A percentile compares a stretch with the other conserved stretches of the same genome.
Evolutionary conservation across 352 stramenopile genomes (phyloP).

Genomic region (Phytopythium vexans): DNA sequence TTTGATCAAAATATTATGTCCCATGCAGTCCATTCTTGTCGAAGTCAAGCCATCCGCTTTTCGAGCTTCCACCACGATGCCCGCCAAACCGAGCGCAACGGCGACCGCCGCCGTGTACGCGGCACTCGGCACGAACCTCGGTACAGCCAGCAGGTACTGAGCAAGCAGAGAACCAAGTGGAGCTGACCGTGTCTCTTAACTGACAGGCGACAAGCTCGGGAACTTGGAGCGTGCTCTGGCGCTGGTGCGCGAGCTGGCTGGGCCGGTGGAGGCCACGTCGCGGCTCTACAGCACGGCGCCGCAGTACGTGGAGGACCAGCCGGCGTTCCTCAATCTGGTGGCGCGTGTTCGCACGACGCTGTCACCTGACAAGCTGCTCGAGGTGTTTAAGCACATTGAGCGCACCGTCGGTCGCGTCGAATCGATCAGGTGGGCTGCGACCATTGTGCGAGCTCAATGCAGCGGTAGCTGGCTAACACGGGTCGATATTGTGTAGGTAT

Average conservation of each 20-base stretch:
- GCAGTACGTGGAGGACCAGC: slow-evolving; percentile 95
- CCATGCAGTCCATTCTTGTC: too few relatives aligned
- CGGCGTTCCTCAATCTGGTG: slow-evolving; percentile 94
- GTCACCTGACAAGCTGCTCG: slow-evolving; percentile 71
- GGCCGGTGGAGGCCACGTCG: slow-evolving; percentile 76
- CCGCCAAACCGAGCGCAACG: neutral
- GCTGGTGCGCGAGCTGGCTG: slow-evolving; percentile 44
- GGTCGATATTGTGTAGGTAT: slow-evolving; percentile 54
- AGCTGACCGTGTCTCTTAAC: neutral
- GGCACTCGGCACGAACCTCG: slow-evolving; percentile 75
- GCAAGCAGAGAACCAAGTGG: neutral
- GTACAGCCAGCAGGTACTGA: slow-evolving; percentile 11
- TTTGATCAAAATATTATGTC: too few relatives aligned
- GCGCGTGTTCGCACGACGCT: slow-evolving; percentile 85
- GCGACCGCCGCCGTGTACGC: slow-evolving; percentile 31
- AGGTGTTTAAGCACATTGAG: slow-evolving; percentile 89
- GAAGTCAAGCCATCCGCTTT: too few relatives aligned
- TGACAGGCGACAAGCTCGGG: slow-evolving; percentile 55
- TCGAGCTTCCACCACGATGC: too few relatives aligned
- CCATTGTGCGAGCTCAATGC: neutral
- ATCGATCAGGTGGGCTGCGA: slow-evolving; percentile 36
- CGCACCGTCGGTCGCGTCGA: slow-evolving; percentile 79
- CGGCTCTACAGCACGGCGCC: slow-evolving; percentile 91
- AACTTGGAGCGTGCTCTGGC: slow-evolving; percentile 65
- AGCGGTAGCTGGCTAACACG: neutral